phyloP scores from a whole-genome alignment of 306 rosid genomes.

The Parietaria judaica region DNA sequence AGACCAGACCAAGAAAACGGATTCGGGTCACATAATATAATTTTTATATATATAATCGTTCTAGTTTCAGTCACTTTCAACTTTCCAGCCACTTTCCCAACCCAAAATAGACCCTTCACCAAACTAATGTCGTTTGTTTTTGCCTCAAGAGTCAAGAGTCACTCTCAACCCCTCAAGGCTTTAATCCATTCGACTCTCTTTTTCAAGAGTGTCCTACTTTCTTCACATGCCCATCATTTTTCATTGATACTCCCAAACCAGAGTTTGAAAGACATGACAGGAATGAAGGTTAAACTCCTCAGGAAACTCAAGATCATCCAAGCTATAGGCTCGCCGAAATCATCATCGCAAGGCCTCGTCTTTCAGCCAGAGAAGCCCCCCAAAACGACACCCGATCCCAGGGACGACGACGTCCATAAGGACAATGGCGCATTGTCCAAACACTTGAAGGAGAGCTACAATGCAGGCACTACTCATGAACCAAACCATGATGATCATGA shows the following conservation, averaged over 20 bases:
- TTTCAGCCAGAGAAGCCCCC: conserved; percentile 34
- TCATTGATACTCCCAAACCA: conserved; percentile 14
- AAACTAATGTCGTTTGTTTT: conserved; percentile 24
- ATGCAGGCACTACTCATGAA: conserved; percentile 27
- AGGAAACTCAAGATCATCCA: conserved; percentile 55
- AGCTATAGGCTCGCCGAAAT: conserved; percentile 39
- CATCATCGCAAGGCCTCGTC: conserved; percentile 33
- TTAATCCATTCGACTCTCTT: conserved; percentile 18
- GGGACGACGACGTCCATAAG: conserved; percentile 31
- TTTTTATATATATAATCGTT: conserved; percentile 12
- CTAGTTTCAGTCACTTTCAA: conserved; percentile 34
- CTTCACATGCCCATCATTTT: conserved; percentile 30
- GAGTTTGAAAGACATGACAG: conserved; percentile 23
- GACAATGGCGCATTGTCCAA: conserved; percentile 20
- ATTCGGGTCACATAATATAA: too few relatives aligned
- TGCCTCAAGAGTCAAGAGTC: conserved; percentile 24
- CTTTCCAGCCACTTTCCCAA: conserved; percentile 33
- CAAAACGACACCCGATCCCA: conserved; percentile 24
- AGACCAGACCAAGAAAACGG: too few relatives aligned
- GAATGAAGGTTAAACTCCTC: conserved; percentile 46
- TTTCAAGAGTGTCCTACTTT: conserved; percentile 13
- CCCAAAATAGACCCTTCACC: conserved; percentile 28
- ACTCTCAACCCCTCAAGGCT: conserved; percentile 18
- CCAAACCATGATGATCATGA: conserved; percentile 1
- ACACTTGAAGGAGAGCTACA: conserved; percentile 29